Conservation (phyloP, 2,329 filamentous ascomycete species). For the Teratosphaeria gauchensis region DNA sequence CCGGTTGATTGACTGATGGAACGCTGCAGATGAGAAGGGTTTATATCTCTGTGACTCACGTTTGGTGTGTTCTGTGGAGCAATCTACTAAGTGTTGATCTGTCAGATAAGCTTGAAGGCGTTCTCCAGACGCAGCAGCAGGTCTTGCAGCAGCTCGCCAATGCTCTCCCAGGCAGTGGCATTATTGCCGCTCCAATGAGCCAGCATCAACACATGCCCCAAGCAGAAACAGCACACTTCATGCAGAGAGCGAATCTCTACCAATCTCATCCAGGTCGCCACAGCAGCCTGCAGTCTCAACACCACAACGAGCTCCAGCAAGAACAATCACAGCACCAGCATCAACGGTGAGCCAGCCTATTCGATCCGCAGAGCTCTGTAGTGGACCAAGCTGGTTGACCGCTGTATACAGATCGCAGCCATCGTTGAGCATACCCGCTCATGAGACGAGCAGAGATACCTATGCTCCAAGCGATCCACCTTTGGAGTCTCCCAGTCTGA, state of each 20-base stretch:
- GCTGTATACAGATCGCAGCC: conserved; percentile 7
- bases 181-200: conserved; percentile 5
- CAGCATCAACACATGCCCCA: conserved; percentile 32
- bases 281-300: conserved; percentile 1
- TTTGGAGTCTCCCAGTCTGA: conserved; percentile 50
- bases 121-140: conserved; percentile 36
- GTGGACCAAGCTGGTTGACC: neutral
- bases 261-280: neutral
- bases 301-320: conserved; percentile 10
- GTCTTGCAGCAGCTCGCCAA: conserved; percentile 35
- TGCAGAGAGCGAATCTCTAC: conserved; percentile 34
- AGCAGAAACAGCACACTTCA: conserved; percentile 37
- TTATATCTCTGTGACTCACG: too few relatives aligned
- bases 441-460: conserved; percentile 10
- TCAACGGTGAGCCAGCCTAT: conserved; percentile 1
- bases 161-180: conserved; percentile 11
- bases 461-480: conserved; percentile 30
- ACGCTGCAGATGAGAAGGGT: too few relatives aligned
- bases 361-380: neutral
- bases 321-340: conserved; percentile 14
- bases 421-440: conserved; percentile 9
- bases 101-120: conserved; percentile 37
- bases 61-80: neutral
- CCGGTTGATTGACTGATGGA: too few relatives aligned
- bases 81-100: neutral